These are phyloP conservation scores for Avena eriantha DNA, from an alignment of 176 grass and related monocot genomes.

Conservation along the genomic window DNA sequence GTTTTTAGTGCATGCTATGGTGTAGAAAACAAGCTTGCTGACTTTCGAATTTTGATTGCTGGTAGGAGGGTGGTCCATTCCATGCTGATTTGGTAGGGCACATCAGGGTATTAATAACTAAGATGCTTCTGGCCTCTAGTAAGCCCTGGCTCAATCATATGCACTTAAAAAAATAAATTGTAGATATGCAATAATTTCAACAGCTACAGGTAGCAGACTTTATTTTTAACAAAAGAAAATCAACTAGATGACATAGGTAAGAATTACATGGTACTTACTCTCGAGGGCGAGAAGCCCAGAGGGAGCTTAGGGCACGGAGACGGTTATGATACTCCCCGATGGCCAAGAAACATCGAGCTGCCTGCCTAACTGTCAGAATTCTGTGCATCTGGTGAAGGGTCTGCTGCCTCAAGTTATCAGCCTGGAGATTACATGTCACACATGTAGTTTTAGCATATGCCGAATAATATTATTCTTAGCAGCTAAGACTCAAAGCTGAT, in stretches of 20 bases:
- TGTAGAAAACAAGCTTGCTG: conserved; percentile 39
- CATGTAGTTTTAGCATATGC: conserved; percentile 27
- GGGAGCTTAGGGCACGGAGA: conserved; percentile 79
- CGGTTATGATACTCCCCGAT: conserved; percentile 83
- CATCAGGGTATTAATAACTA: conserved; percentile 42
- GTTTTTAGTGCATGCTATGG: conserved; percentile 19
- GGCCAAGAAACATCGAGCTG: conserved; percentile 74
- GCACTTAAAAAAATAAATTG: conserved; percentile 21
- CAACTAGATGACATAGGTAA: conserved; percentile 2
- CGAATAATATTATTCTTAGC: conserved; percentile 2
- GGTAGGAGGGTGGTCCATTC: conserved; percentile 44
- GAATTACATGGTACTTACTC: conserved; percentile 59
- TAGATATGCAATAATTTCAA: conserved; percentile 13
- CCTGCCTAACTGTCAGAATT: conserved; percentile 83
- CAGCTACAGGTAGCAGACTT: conserved; percentile 22
- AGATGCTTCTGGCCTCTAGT: conserved; percentile 14
- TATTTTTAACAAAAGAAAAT: neutral
- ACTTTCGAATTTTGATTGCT: conserved; percentile 47
- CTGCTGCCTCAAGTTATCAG: conserved; percentile 93
- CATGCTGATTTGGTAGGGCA: conserved; percentile 45
- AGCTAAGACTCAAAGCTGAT: conserved; percentile 27
- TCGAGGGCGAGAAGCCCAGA: conserved; percentile 78
- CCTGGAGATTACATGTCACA: conserved; percentile 53
- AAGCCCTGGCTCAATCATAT: conserved; percentile 36
- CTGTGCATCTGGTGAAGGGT: conserved; percentile 85